Evolutionary conservation across 2,329 filamentous ascomycete species (phyloP).

Genomic region (Diaporthe caulivora): DNA sequence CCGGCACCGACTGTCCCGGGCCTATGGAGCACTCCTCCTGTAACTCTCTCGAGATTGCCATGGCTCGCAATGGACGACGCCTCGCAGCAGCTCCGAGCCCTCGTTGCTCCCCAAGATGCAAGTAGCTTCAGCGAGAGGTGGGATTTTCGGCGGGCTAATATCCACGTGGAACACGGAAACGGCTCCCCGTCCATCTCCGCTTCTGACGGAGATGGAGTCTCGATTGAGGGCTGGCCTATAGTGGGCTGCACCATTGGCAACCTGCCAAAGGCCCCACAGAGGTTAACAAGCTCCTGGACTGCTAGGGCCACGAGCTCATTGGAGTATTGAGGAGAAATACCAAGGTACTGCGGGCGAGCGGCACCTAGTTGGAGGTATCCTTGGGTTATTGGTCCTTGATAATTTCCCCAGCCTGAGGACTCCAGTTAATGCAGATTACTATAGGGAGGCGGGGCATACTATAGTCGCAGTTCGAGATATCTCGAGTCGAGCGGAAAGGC

Average conservation of each 20-base stretch:
- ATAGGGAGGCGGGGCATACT: slow-evolving; percentile 18
- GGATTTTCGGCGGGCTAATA: neutral
- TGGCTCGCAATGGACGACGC: neutral
- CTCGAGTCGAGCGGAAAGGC: neutral
- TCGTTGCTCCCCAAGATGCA: neutral
- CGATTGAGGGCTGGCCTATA: neutral
- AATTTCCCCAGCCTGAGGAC: neutral
- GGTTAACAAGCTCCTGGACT: neutral
- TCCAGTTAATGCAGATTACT: slow-evolving; percentile 7
- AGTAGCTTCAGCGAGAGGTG: neutral
- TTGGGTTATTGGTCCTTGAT: slow-evolving; percentile 2
- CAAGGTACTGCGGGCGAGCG: slow-evolving; percentile 3
- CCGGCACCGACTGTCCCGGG: neutral
- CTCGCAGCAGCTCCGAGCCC: neutral
- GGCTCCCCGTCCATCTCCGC: slow-evolving; percentile 11
- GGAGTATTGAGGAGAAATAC: slow-evolving; percentile 20
- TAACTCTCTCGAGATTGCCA: neutral
- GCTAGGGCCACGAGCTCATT: neutral
- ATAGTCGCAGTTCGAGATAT: slow-evolving; percentile 7
- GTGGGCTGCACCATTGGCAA: neutral
- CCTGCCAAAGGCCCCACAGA: neutral
- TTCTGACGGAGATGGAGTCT: neutral
- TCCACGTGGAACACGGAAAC: slow-evolving; percentile 14
- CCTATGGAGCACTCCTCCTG: neutral
- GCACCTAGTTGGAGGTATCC: neutral